Percentiles rank a stretch among this genome's conserved stretches.
phyloP scores from a whole-genome alignment of 306 rosid genomes.

The Styphnolobium japonicum region DNA sequence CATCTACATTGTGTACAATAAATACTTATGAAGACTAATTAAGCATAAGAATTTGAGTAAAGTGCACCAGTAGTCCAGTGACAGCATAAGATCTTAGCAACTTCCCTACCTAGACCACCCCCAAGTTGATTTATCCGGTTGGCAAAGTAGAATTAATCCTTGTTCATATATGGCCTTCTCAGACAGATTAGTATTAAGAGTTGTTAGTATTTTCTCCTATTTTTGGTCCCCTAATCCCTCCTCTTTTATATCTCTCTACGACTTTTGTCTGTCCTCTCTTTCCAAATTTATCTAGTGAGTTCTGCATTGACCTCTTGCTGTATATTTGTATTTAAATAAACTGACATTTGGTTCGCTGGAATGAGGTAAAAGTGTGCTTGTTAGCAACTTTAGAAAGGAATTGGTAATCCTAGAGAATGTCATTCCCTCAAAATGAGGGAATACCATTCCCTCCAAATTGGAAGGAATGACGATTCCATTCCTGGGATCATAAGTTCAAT shows the following conservation, averaged over 20 bases:
- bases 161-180: neutral
- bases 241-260: neutral
- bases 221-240: neutral
- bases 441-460: neutral
- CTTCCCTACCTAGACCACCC: neutral
- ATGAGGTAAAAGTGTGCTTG: neutral
- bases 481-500: neutral
- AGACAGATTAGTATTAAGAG: neutral
- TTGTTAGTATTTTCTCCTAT: neutral
- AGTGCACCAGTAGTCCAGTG: neutral
- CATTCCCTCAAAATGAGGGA: neutral
- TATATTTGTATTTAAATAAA: neutral
- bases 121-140: neutral
- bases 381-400: neutral
- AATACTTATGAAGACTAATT: neutral
- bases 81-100: neutral
- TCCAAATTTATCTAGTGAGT: neutral
- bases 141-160: neutral
- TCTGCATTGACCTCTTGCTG: neutral
- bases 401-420: neutral
- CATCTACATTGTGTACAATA: neutral
- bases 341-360: neutral
- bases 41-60: neutral
- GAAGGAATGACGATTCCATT: neutral
- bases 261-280: neutral